Percentiles rank a stretch among this genome's conserved stretches.
phyloP scores from a whole-genome alignment of 2,329 filamentous ascomycete species.

The Penicillium sp. region DNA sequence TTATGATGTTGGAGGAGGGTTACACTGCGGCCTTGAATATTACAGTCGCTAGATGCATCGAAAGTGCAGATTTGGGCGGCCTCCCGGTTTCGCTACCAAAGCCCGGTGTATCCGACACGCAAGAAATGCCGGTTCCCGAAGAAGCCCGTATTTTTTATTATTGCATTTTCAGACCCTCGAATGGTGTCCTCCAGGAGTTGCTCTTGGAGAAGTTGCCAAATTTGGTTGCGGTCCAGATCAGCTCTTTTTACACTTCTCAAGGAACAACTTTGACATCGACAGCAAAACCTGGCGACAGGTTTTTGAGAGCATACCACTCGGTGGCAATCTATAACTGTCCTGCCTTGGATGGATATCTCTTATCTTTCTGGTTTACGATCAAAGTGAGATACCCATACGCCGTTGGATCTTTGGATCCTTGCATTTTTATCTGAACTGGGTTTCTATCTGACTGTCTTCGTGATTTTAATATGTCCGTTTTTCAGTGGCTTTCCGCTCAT shows the following conservation, averaged over 20 bases:
- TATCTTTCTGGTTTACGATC: not conserved
- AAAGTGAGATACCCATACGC: too few species aligned
- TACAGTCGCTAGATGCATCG: not conserved
- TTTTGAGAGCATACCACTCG: constrained; percentile 18
- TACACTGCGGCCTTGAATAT: not conserved
- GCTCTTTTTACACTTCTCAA: constrained; percentile 19
- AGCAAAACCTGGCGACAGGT: constrained; percentile 19
- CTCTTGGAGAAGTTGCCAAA: constrained; percentile 13
- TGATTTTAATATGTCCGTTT: not conserved
- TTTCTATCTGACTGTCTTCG: not conserved
- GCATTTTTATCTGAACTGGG: too few species aligned
- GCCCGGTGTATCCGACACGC: not conserved
- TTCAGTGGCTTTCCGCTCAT: not conserved
- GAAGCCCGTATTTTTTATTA: constrained; percentile 26
- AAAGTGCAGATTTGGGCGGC: too few species aligned
- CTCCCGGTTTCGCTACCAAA: not conserved
- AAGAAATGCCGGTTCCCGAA: constrained; percentile 11
- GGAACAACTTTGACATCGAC: constrained; percentile 15
- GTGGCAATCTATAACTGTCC: not conserved
- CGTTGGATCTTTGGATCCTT: too few species aligned
- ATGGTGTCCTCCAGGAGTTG: constrained; percentile 10
- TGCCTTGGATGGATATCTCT: not conserved
- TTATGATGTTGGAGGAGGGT: constrained; percentile 23
- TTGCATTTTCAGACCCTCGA: constrained; percentile 21
- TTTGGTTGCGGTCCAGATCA: constrained; percentile 18